Percentiles rank a stretch among this genome's conserved stretches.
phyloP scores from a whole-genome alignment of 2,329 filamentous ascomycete species.

The Coleophoma eucalyptorum region DNA sequence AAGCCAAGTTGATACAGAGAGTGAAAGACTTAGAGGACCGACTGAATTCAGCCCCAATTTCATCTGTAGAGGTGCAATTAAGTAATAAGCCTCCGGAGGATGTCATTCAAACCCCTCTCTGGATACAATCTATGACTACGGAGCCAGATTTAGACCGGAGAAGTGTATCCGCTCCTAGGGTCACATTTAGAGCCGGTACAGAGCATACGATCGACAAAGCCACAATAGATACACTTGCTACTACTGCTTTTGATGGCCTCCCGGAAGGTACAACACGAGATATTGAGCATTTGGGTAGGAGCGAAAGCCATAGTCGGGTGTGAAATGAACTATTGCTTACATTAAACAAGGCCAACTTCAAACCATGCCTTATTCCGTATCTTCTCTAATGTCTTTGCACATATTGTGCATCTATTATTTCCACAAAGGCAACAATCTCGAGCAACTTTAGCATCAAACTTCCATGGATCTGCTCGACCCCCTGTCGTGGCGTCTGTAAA shows the following conservation, averaged over 20 bases:
- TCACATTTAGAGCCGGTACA: background rate
- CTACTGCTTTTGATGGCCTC: slow-evolving; percentile 24
- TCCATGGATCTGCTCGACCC: background rate
- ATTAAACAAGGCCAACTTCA: slow-evolving; percentile 22
- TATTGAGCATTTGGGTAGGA: slow-evolving; percentile 19
- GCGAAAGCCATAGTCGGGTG: background rate
- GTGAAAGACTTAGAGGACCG: background rate
- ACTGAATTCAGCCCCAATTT: background rate
- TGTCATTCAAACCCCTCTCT: background rate
- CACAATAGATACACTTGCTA: slow-evolving; percentile 23
- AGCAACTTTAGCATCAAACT: background rate
- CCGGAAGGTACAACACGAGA: slow-evolving; percentile 18
- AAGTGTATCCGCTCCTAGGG: background rate
- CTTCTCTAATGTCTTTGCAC: slow-evolving; percentile 21
- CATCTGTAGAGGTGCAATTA: background rate
- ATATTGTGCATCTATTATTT: slow-evolving; percentile 12
- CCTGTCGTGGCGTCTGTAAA: background rate
- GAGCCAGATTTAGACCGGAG: background rate
- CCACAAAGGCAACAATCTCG: background rate
- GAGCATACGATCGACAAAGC: background rate
- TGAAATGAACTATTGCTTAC: background rate
- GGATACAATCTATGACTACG: background rate
- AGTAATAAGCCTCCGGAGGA: background rate
- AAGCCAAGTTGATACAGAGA: background rate
- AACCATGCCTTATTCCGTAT: slow-evolving; percentile 27